These are phyloP conservation scores for Aegilops longissima DNA, from an alignment of 176 grass and related monocot genomes.

Conservation along the genomic window DNA sequence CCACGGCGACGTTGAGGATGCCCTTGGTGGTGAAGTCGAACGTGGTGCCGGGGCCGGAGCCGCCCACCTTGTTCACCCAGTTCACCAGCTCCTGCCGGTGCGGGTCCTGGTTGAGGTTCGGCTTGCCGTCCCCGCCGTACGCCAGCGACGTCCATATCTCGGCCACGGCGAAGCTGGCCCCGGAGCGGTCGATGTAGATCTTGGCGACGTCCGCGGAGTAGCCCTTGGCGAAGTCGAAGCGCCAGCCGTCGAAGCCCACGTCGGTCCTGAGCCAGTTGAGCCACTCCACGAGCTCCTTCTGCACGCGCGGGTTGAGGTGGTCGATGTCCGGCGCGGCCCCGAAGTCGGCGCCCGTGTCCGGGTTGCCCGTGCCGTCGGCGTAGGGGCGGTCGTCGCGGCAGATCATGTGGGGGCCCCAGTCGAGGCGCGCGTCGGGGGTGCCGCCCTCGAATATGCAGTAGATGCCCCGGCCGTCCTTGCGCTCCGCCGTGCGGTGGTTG, in stretches of 20 bases:
- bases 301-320: slow-evolving; percentile 72
- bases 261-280: slow-evolving; percentile 83
- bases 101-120: slow-evolving; percentile 37
- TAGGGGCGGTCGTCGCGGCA: slow-evolving; percentile 60
- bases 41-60: slow-evolving; percentile 20
- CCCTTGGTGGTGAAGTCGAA: slow-evolving; percentile 90
- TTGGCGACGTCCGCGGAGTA: slow-evolving; percentile 66
- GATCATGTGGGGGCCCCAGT: slow-evolving; percentile 88
- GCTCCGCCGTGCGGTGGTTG: slow-evolving; percentile 84
- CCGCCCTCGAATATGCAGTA: slow-evolving; percentile 81
- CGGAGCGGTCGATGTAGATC: slow-evolving; percentile 62
- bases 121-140: slow-evolving; percentile 40
- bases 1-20: slow-evolving; percentile 66
- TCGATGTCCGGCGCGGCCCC: slow-evolving; percentile 65
- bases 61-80: slow-evolving; percentile 52
- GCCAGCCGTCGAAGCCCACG: slow-evolving; percentile 82
- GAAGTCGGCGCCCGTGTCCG: slow-evolving; percentile 62
- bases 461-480: slow-evolving; percentile 51
- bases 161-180: slow-evolving; percentile 55
- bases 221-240: slow-evolving; percentile 75
- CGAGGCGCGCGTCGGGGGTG: slow-evolving; percentile 57
- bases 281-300: slow-evolving; percentile 65
- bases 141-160: slow-evolving; percentile 74
- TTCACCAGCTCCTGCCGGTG: slow-evolving; percentile 76
- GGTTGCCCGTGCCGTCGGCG: slow-evolving; percentile 71